Base-by-base conservation (phyloP, 2,329 filamentous ascomycete genomes). In the Endoconidiophora polonica region DNA sequence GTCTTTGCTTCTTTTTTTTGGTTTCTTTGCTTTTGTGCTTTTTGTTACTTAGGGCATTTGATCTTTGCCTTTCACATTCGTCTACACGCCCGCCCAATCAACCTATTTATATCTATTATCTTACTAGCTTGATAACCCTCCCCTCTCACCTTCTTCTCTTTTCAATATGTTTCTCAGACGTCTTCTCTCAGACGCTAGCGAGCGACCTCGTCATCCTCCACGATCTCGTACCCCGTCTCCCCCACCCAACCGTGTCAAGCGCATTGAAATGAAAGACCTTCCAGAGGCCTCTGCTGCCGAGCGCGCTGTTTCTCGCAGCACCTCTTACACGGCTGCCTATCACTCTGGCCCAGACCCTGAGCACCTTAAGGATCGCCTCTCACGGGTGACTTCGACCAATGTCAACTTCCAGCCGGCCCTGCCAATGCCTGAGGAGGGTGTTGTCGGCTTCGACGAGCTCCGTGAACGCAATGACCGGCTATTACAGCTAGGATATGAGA, bases 261-360 rank as follows among this genome's bases (percentile, higher is more conserved):
- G 50, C 7, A 52, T 52, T 24, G 50, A 52, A 24, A 52, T 52
- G 50, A 44, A 48, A 38, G 46, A 52, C 38, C 48, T 52, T 42
- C 50, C 50, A 4, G 50, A 52, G n/a, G n/a, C 50, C 6, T 52
- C 50, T 4, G 49, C 38, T 29, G 49, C 44, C 24, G 36, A 40
- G 20, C 46, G 46, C 41, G 45, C 33, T 7, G 39, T 44, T 23
- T 46, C 49, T 20, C 39, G 44, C 38, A 45, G 44, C 22, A 40
- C 49, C 4, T 51, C 49, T 5, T 51, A 51, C 44, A 36, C 44
- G 3, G 44, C 49, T 9, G 47, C 36, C 6, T 49, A 49, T 39
- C 47, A 42, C 3, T n/a, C 37, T 23, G 50, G 47, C 14, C 50
- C 50, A 6, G 43, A 52, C 38, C 46, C 50, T 20, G 46, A 49